Conservation (phyloP, 345 rosid species). For the Eucalyptus pumila region DNA sequence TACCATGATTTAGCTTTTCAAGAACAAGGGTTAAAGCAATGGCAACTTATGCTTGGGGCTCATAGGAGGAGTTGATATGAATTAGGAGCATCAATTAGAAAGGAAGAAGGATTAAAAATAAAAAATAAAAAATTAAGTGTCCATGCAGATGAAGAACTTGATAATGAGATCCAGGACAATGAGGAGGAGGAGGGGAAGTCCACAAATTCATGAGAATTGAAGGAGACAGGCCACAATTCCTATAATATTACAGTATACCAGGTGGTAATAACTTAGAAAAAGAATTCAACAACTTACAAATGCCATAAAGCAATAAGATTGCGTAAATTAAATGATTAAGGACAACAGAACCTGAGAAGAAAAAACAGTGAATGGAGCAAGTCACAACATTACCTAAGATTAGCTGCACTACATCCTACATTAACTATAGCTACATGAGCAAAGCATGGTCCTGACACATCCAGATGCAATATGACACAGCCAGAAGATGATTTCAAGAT, state of each 20-base stretch:
- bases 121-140: not conserved
- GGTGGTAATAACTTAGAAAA: not conserved
- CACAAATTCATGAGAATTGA: not conserved
- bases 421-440: not conserved
- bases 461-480: not conserved
- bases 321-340: not conserved
- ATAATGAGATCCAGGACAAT: not conserved
- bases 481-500: not conserved
- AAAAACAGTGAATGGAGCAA: not conserved
- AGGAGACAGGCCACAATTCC: not conserved
- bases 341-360: not conserved
- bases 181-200: not conserved
- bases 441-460: not conserved
- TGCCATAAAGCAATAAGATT: not conserved
- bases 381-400: not conserved
- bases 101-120: not conserved
- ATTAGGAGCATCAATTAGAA: not conserved
- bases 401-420: not conserved
- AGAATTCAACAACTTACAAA: not conserved
- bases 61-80: not conserved
- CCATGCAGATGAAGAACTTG: not conserved
- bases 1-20: not conserved
- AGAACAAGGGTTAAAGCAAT: not conserved
- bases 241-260: not conserved
- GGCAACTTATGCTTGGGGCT: not conserved